phyloP scores from a whole-genome alignment of 2,329 filamentous ascomycete genomes.

The Neopestalotiopsis sp. region DNA sequence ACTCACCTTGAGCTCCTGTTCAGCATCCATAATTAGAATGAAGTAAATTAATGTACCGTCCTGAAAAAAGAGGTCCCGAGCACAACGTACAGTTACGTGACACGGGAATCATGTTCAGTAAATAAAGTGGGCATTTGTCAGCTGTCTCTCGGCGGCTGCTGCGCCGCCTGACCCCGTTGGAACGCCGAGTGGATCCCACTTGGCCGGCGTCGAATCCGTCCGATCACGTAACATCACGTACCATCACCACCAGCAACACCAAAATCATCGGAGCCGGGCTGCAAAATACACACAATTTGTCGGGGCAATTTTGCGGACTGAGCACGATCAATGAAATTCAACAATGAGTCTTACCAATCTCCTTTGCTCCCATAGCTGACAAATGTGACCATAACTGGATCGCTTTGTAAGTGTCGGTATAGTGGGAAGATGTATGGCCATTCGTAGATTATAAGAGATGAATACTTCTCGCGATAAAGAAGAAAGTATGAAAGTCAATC shows the following conservation, averaged over 20 bases:
- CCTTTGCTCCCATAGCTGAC: neutral
- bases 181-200: neutral
- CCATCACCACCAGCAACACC: neutral
- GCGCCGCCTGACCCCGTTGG: neutral
- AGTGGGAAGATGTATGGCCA: neutral
- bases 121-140: slow-evolving; percentile 14
- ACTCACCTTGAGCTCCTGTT: slow-evolving; percentile 13
- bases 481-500: neutral
- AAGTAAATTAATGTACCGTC: neutral
- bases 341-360: neutral
- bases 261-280: neutral
- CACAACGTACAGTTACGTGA: slow-evolving; percentile 1
- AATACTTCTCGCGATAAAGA: neutral
- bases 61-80: neutral
- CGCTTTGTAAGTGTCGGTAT: neutral
- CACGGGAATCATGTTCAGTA: neutral
- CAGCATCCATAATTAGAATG: neutral
- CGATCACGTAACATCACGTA: slow-evolving; percentile 27
- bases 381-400: neutral
- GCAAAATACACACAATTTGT: neutral
- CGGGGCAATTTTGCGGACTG: neutral
- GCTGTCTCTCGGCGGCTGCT: neutral
- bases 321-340: neutral
- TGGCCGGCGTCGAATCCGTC: slow-evolving; percentile 23
- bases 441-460: neutral